Base-by-base conservation (phyloP, 208 protist genomes). In the Kentomonas sorsogonicus region DNA sequence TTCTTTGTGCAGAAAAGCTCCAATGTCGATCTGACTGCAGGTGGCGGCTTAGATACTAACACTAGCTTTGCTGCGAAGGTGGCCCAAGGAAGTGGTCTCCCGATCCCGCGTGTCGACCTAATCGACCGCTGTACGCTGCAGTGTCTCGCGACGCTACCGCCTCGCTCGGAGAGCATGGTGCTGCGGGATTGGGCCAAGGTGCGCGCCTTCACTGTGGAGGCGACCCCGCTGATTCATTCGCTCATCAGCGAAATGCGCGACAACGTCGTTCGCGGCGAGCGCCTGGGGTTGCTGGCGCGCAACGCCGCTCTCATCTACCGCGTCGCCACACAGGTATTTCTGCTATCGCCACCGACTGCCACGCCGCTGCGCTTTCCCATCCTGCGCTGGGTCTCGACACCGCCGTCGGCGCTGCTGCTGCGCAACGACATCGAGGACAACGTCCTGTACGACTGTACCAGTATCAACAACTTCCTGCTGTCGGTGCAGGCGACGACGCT, bases 391-490 rank as follows among this genome's bases (percentile, higher is more conserved):
- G 20, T 56, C 33, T 30, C 41, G 34, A 45, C 33, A 1, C 34
- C 41, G 44, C 50, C n/a, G 20, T 34, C 7, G 36, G 16, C 1
- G 34, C 10, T 18, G 43, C 38, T 30, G 31, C n/a, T 26, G 9
- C 30, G 52, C 26, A 27, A 45, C n/a, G 40, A 39, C 25, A 20
- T 55, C 26, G 38, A 45, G 27, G 40, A 39, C 25, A 20, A 53
- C 26, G 52, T 66, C 25, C 41, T 39, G 4, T 30, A 77, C 0
- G 74, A 81, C 57, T 81, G 69, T 70, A 81, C 66, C 13, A 74
- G 69, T 0, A 69, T 70, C 0, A 70, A 77, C 50, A 77, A 81
- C 29, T 29, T 77, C 9, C 74, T 81, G 13, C 62, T 81, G 11
- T 81, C 65, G 0, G 61, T 69, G 0, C 69, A 81, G 46, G 63